These are phyloP conservation scores for Saccharomycopsis vini DNA, from an alignment of 805 yeast genomes.

Conservation along the genomic window DNA sequence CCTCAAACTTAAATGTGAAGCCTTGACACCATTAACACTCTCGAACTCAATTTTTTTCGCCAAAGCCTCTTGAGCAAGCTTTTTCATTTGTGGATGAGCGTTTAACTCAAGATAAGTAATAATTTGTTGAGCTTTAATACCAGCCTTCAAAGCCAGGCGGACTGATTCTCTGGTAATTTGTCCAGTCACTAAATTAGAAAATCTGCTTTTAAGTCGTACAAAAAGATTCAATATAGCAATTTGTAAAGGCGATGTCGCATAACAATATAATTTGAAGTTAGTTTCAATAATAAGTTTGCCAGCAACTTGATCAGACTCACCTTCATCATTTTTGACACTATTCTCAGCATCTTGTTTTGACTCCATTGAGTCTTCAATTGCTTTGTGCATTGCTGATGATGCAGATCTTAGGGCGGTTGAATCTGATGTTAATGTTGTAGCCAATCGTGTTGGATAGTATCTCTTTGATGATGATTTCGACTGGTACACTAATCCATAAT, in stretches of 20 bases:
- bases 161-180: slow-evolving; percentile 88
- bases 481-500: slow-evolving; percentile 83
- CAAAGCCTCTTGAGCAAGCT: slow-evolving; percentile 58
- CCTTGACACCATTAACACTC: slow-evolving; percentile 38
- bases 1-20: slow-evolving; percentile 17
- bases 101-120: slow-evolving; percentile 82
- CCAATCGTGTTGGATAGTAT: slow-evolving; percentile 85
- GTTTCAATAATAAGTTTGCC: slow-evolving; percentile 89
- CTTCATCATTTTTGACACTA: not conserved
- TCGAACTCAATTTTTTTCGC: slow-evolving; percentile 62
- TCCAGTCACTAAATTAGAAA: slow-evolving; percentile 88
- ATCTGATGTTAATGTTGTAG: slow-evolving; percentile 85
- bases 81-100: slow-evolving; percentile 87
- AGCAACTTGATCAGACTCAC: slow-evolving; percentile 20
- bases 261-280: slow-evolving; percentile 86
- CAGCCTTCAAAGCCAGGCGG: slow-evolving; percentile 71
- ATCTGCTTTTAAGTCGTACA: slow-evolving; percentile 76
- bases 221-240: slow-evolving; percentile 86
- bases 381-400: slow-evolving; percentile 65
- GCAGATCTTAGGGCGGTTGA: slow-evolving; percentile 63
- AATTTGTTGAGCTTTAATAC: slow-evolving; percentile 93
- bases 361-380: slow-evolving; percentile 34
- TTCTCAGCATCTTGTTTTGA: slow-evolving; percentile 20
- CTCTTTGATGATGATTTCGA: slow-evolving; percentile 46
- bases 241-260: slow-evolving; percentile 89